Percentiles rank a stretch among this genome's conserved stretches.
These are phyloP conservation scores for Abeoforma whisleri DNA, from an alignment of 78 protist genomes.

Conservation along the genomic window DNA sequence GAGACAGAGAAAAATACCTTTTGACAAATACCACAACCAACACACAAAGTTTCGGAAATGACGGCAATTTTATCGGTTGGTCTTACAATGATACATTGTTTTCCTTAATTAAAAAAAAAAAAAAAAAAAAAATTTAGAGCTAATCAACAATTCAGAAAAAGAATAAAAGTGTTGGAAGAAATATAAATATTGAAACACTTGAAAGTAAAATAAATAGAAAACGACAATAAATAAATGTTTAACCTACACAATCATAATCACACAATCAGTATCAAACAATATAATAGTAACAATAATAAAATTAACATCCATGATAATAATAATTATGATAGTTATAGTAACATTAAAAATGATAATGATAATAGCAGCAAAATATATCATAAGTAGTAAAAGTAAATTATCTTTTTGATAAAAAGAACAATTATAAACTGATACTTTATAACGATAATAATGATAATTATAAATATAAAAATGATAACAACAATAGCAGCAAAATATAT, in stretches of 20 bases:
- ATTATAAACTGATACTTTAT: not conserved
- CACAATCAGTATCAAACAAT: not conserved
- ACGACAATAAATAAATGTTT: too few relatives aligned
- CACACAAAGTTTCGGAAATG: constrained; percentile 94
- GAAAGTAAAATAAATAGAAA: too few relatives aligned
- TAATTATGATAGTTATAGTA: too few relatives aligned
- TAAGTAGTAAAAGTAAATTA: too few relatives aligned
- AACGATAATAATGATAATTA: too few relatives aligned
- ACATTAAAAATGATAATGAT: not conserved
- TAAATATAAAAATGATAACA: too few relatives aligned
- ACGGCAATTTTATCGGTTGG: constrained; percentile 66
- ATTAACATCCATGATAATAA: not conserved
- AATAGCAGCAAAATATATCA: not conserved
- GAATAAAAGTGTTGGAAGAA: too few relatives aligned
- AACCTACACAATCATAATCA: not conserved
- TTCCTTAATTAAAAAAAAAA: constrained; percentile 66
- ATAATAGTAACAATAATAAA: not conserved
- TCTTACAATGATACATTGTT: constrained; percentile 92
- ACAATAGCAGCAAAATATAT: not conserved
- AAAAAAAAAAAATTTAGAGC: too few relatives aligned
- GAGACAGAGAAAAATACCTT: constrained; percentile 50
- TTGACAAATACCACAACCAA: constrained; percentile 97
- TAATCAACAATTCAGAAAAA: too few relatives aligned
- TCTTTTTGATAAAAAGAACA: not conserved
- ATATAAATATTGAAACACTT: too few relatives aligned